phyloP scores from a whole-genome alignment of 805 yeast genomes.

The Huiozyma sinensis region DNA sequence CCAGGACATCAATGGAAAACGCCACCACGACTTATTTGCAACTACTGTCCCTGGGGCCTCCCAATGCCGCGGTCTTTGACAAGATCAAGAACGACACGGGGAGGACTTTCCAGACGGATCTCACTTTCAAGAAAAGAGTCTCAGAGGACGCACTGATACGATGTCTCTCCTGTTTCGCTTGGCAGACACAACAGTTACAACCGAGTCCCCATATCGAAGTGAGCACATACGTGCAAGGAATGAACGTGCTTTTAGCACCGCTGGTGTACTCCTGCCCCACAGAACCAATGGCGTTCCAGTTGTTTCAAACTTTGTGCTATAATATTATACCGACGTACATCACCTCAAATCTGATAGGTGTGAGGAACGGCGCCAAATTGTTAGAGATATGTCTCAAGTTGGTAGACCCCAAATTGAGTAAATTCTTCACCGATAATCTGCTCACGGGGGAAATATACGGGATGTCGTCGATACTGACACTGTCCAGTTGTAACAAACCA shows the following conservation, averaged over 20 bases:
- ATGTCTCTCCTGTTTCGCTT: conserved; percentile 62
- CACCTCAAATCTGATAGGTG: conserved; percentile 69
- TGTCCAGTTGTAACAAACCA: conserved; percentile 85
- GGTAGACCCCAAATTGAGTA: conserved; percentile 64
- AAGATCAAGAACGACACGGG: conserved; percentile 82
- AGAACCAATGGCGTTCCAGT: conserved; percentile 76
- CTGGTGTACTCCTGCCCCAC: conserved; percentile 62
- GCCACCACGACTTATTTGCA: conserved; percentile 44
- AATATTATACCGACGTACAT: conserved; percentile 68
- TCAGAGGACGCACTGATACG: conserved; percentile 60
- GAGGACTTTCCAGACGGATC: conserved; percentile 71
- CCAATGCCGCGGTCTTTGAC: conserved; percentile 38
- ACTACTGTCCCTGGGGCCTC: conserved; percentile 46
- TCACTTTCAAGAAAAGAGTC: conserved; percentile 50
- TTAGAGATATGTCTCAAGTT: conserved; percentile 64
- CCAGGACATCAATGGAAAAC: conserved; percentile 48
- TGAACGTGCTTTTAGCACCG: conserved; percentile 82
- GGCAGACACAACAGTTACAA: conserved; percentile 25
- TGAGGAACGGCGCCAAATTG: conserved; percentile 58
- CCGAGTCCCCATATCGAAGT: conserved; percentile 3
- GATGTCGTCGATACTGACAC: conserved; percentile 69
- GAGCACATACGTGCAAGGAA: conserved; percentile 71
- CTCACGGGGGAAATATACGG: conserved; percentile 82
- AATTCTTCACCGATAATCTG: conserved; percentile 31
- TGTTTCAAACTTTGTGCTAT: conserved; percentile 53